Percentiles rank a stretch among this genome's conserved stretches.
Conservation (phyloP, 2,329 filamentous ascomycete species). For the Aplosporella prunicola region DNA sequence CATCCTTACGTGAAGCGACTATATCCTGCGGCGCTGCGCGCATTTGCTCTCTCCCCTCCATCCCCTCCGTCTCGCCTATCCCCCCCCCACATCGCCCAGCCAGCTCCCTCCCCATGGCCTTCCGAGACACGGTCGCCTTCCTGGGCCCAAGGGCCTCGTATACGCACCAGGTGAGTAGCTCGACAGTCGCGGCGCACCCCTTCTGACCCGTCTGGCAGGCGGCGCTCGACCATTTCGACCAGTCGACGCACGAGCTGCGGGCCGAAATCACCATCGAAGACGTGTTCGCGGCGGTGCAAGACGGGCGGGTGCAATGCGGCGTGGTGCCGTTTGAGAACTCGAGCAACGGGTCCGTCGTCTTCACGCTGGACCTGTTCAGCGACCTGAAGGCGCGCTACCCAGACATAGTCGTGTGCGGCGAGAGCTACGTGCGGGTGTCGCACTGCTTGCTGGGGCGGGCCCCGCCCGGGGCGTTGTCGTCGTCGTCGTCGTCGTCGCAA, state of each 20-base stretch:
- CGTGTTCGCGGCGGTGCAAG: constrained; percentile 71
- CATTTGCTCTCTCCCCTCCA: too few species aligned
- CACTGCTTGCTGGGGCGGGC: constrained; percentile 66
- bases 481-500: background rate
- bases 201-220: constrained; percentile 43
- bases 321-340: constrained; percentile 95
- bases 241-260: constrained; percentile 28
- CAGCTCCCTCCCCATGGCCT: too few species aligned
- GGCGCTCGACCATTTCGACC: constrained; percentile 41
- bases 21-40: too few species aligned
- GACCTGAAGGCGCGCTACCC: constrained; percentile 57
- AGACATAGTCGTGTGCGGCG: constrained; percentile 67
- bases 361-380: constrained; percentile 81
- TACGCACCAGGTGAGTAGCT: constrained; percentile 58
- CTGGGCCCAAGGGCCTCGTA: constrained; percentile 57
- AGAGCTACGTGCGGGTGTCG: constrained; percentile 78
- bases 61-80: too few species aligned
- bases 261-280: constrained; percentile 47
- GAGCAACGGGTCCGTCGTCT: constrained; percentile 84
- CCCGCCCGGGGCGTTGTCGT: background rate
- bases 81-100: too few species aligned
- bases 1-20: too few species aligned
- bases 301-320: constrained; percentile 54
- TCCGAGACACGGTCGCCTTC: constrained; percentile 41
- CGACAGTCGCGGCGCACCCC: background rate